Evolutionary conservation across 2,329 filamentous ascomycete species (phyloP).

Genomic region (Penicillium sp.): DNA sequence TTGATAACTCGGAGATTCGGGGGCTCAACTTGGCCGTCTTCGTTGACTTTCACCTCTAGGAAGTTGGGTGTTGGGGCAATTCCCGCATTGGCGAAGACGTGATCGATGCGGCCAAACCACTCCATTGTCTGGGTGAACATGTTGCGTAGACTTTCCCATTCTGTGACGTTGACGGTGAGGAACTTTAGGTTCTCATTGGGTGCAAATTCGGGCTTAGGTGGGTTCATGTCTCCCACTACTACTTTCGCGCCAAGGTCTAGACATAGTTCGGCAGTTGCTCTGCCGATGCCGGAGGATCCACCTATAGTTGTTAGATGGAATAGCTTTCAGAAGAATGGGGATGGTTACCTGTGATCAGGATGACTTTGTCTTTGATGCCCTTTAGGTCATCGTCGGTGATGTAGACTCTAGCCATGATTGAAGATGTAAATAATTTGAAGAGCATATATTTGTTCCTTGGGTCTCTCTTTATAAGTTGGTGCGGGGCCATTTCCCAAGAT

Average conservation of each 20-base stretch:
- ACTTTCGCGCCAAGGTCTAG: constrained; percentile 56
- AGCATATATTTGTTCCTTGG: background rate
- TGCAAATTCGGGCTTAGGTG: constrained; percentile 32
- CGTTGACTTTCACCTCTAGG: constrained; percentile 46
- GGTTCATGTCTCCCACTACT: constrained; percentile 54
- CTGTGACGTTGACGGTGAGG: constrained; percentile 49
- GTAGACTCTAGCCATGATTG: constrained; percentile 45
- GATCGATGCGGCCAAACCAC: constrained; percentile 45
- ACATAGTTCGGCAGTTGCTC: constrained; percentile 55
- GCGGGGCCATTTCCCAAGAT: background rate
- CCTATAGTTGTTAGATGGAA: constrained; percentile 35
- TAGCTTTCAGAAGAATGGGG: background rate
- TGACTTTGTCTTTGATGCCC: constrained; percentile 50
- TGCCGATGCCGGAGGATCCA: constrained; percentile 61
- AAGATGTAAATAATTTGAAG: background rate
- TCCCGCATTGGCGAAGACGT: constrained; percentile 58
- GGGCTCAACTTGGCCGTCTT: constrained; percentile 50
- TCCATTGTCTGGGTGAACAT: constrained; percentile 55
- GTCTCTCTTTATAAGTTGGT: background rate
- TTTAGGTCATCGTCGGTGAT: constrained; percentile 48
- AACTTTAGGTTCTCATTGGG: constrained; percentile 37
- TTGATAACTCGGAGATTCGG: constrained; percentile 48
- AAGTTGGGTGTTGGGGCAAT: constrained; percentile 46
- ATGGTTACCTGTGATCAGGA: constrained; percentile 54
- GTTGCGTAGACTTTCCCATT: constrained; percentile 51